Conservation (phyloP, 2,329 filamentous ascomycete genomes). For the Myriosclerotinia curreyana region DNA sequence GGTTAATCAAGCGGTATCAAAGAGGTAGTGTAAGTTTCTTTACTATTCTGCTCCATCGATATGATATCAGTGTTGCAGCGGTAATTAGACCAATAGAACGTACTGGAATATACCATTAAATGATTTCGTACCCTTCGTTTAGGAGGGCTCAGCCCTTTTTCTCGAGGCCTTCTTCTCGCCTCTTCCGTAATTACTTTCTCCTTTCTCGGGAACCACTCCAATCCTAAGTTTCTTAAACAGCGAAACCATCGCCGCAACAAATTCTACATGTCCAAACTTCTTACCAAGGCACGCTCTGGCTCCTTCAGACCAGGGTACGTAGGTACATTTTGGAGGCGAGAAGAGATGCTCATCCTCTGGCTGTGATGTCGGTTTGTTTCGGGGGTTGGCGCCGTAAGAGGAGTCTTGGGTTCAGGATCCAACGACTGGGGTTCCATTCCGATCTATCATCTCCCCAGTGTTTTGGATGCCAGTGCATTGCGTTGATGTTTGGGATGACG, state of each 20-base stretch:
- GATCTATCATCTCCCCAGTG: background rate
- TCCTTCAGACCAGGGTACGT: conserved; percentile 27
- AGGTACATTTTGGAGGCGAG: conserved; percentile 19
- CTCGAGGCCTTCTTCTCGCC: background rate
- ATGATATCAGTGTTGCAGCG: no score
- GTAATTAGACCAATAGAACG: no score
- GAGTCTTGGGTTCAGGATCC: background rate
- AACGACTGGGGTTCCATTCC: background rate
- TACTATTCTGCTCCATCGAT: no score
- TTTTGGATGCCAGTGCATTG: background rate
- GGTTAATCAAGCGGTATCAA: no score
- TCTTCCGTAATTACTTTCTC: background rate
- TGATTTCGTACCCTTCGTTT: no score
- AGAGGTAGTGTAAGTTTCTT: no score
- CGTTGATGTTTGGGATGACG: background rate
- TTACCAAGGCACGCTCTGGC: conserved; percentile 25
- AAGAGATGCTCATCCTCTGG: conserved; percentile 1
- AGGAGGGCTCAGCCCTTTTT: no score
- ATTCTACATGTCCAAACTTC: conserved; percentile 28
- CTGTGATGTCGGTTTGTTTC: background rate
- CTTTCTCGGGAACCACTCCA: background rate
- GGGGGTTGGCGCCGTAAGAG: background rate
- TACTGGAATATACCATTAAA: no score
- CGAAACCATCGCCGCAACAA: conserved; percentile 13
- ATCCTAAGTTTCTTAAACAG: background rate